Base-by-base conservation (phyloP, 306 rosid genomes). In the Medicago truncatula region DNA sequence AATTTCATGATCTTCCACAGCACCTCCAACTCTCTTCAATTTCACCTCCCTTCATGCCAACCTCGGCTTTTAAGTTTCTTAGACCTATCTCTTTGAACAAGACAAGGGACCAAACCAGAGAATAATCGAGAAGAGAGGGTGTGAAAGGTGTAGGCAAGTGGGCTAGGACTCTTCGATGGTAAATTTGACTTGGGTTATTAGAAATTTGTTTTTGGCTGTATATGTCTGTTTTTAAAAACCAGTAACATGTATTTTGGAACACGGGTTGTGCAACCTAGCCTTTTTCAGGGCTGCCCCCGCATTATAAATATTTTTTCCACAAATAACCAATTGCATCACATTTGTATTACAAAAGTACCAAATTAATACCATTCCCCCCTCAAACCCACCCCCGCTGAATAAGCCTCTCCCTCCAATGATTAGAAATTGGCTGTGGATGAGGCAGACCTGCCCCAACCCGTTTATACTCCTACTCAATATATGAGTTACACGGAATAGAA, bases 401-500 rank as follows among this genome's bases (percentile, higher is more conserved):
- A 28, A 28, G 31, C 41, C 14, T 60, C 52, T 44, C 74, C 34
- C 15, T 3, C 9, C 40, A 31, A 71, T 52, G 28, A 76, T 53
- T 21, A 39, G 43, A 76, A 21, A 67, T 25, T 16, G 15, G 20
- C 34, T 41, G 41, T 39, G 50, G 36, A 56, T 38, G 65, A 10
- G 56, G 23, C 7, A 53, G 40, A 36, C 6, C 2, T 54, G 52
- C 52, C 53, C 39, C 43, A 25, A 18, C 69, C 49, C 53, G 25
- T 68, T 41, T 39, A 67, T 43, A 28, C 57, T 65, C 39, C 39
- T 16, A 43, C 31, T 18, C 63, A 69, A 44, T n/a, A 70, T 68
- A 54, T 68, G 73, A 34, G 40, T 76, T 66, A 63, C 23, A 65
- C 18, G n/a, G 41, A 23, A 57, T 17, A 56, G 38, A 67, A 49